Evolutionary conservation across 2,329 filamentous ascomycete species (phyloP), one percentile per base, ranked within the genome.

Genomic region (Penicillium digitatum): DNA sequence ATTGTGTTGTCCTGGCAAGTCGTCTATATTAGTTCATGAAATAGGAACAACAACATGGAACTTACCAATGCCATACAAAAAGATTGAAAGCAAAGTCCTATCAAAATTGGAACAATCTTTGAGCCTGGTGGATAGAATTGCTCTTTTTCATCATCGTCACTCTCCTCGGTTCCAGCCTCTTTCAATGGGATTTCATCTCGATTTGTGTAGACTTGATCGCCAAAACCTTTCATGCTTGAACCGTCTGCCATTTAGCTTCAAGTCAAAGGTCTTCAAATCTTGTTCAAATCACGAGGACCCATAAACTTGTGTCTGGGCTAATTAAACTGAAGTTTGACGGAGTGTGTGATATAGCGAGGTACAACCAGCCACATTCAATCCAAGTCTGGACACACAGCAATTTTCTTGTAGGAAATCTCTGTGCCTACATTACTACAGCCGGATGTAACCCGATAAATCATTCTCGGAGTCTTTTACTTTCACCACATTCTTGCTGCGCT

Each of bases 21-120:
- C 5, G 18, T 39, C 18, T 12, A 22, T 11, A 29, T 54, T 34
- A 34, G 40, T 31, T 22, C 5, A 20, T 11, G 39, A 32, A 5
- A 16, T 12, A 18, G 26, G 11, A 10, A 29, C 7, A n/a, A 8
- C 8, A 29, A 14, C 6, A 9, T 20, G 12, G 12, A 18, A 24
- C 61, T 52, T 49, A 72, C 71, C 58, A 76, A 58, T 4, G 73
- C 72, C 42, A 74, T 68, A 27, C 73, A 70, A 52, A 76, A 74
- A 1, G 74, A 68, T 14, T 71, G 67, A 32, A 75, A 58, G 52
- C 72, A 73, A 16, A 76, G 51, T 24, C 68, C 71, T 47, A 71
- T 62, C 9, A 69, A 61, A 38, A 76, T 70, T 12, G 74, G 63
- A 16, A 65, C 59, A 26, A 76, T 59, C 50, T 70, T 69, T 40